Conservation (phyloP, 2,329 filamentous ascomycete genomes). For the Cercospora sojina region DNA sequence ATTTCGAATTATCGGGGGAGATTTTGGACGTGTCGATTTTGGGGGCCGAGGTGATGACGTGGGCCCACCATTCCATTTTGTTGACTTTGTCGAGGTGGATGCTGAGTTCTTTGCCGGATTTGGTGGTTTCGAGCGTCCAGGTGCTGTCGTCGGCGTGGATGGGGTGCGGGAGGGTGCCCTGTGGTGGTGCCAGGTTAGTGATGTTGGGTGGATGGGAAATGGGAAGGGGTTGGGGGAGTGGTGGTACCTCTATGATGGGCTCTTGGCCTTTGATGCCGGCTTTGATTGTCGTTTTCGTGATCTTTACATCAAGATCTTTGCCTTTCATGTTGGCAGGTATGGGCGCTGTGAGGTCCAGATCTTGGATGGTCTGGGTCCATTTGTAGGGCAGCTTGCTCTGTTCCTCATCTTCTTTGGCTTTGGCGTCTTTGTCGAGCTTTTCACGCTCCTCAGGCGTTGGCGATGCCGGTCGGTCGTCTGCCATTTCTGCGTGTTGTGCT, state of each 20-base stretch:
- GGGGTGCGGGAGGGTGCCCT: conserved; percentile 82
- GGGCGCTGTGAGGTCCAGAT: conserved; percentile 75
- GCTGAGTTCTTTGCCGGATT: conserved; percentile 69
- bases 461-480: conserved; percentile 39
- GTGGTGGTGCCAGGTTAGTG: neutral
- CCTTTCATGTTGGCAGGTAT: conserved; percentile 83
- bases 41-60: conserved; percentile 82
- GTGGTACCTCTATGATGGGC: conserved; percentile 70
- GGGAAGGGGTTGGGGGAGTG: neutral
- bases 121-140: conserved; percentile 79
- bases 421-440: conserved; percentile 57
- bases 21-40: conserved; percentile 96
- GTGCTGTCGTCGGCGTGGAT: conserved; percentile 84
- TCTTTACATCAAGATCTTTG: conserved; percentile 75
- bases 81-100: conserved; percentile 94
- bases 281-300: conserved; percentile 74
- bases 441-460: conserved; percentile 56
- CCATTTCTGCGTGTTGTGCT: conserved; percentile 22
- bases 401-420: conserved; percentile 76
- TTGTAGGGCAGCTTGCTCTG: conserved; percentile 93
- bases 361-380: conserved; percentile 90
- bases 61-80: conserved; percentile 98
- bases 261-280: conserved; percentile 87
- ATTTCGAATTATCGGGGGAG: conserved; percentile 84
- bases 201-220: conserved; percentile 12